Base-by-base conservation (phyloP, 345 rosid species). In the Melaleuca alternifolia region DNA sequence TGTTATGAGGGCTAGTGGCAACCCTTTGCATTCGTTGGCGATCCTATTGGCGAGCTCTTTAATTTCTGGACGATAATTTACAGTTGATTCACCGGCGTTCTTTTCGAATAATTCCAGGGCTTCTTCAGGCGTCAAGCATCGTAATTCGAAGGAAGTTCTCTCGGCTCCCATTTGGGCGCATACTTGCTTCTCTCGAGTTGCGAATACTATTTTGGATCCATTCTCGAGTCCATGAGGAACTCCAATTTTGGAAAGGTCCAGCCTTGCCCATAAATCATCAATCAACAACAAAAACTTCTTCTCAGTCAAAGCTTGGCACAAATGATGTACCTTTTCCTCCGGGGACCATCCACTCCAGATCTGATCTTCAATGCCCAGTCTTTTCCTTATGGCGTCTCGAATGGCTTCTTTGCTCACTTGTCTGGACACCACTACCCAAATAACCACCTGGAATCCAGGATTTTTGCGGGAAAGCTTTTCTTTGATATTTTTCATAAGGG, bases 1-100 rank as follows among this genome's bases (percentile, higher is more conserved):
- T 16, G 85, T 86, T n/a, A 86, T 65, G 10, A 90, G 84, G 51
- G 91, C 86, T 5, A 90, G 83, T 56, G 90, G 90, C 81, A 88
- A 75, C 16, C 86, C 83, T 41, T 41, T 65, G 48, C 86, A 85
- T 51, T 79, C 77, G 12, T 21, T 1, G 50, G 59, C 54, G 3
- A 85, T 85, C 11, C n/a, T 54, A 26, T 50, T 56, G 2, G 85
- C 62, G 4, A 86, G 85, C 6, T 86, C 33, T 6, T 24, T 83
- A 15, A 88, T 86, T 37, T 81, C n/a, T 54, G 53, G 85, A 71
- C 86, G 75, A 21, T 3, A 52, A 57, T 61, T 48, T 20, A 54
- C 82, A 20, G 77, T 44, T 11, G 10, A 83, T 84, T 89, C 85
- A 4, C 85, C 85, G 0, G 86, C 56, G 0, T 87, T 41, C 59